Evolutionary conservation across 768 basidiomycete species (phyloP).

Genomic region (Leccinum subgranulosum): DNA sequence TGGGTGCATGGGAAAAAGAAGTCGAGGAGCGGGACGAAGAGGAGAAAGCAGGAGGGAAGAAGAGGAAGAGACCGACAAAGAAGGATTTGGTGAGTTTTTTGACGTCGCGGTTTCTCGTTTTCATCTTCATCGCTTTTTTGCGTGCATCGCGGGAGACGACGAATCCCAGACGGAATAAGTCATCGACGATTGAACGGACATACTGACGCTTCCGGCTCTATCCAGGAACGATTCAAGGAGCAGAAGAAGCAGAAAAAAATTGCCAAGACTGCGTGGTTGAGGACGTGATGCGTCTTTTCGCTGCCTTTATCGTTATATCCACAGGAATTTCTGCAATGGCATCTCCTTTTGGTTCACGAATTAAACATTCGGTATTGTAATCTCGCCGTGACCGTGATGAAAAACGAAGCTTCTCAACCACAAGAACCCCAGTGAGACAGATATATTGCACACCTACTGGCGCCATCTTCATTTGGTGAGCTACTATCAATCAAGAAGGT

Average conservation of each 20-base stretch:
- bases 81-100: conserved; percentile 69
- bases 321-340: neutral
- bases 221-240: conserved; percentile 79
- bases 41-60: conserved; percentile 58
- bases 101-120: conserved; percentile 5
- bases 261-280: conserved; percentile 85
- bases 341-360: neutral
- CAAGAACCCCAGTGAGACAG: no score
- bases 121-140: conserved; percentile 16
- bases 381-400: no score
- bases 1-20: conserved; percentile 73
- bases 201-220: conserved; percentile 21
- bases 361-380: conserved; percentile 1
- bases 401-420: no score
- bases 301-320: neutral
- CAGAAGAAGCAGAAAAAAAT: conserved; percentile 81
- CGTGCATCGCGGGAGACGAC: conserved; percentile 20
- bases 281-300: conserved; percentile 39
- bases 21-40: conserved; percentile 47
- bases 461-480: no score
- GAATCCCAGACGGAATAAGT: conserved; percentile 15
- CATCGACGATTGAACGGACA: conserved; percentile 19
- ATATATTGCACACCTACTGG: no score
- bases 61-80: conserved; percentile 76
- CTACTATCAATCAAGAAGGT: no score